phyloP scores from a whole-genome alignment of 1,284 basidiomycete species.

The Leucoagaricus sp. region DNA sequence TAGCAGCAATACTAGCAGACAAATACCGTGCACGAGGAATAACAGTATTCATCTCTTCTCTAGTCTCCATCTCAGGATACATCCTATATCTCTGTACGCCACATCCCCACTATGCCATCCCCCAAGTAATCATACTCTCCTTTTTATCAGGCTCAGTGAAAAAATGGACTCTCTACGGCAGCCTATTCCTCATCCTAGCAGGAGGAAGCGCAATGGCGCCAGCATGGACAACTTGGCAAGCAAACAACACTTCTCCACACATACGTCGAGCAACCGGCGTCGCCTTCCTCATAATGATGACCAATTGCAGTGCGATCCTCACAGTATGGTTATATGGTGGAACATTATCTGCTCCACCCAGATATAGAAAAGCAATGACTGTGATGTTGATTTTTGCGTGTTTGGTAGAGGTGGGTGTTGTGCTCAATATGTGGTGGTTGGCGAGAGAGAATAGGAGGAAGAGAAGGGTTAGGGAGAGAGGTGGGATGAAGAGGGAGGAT shows the following conservation, averaged over 20 bases:
- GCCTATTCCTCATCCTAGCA: background rate
- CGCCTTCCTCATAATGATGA: slow-evolving; percentile 44
- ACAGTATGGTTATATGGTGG: slow-evolving; percentile 50
- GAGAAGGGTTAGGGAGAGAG: background rate
- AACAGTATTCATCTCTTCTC: slow-evolving; percentile 5
- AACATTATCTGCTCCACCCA: slow-evolving; percentile 35
- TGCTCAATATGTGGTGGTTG: slow-evolving; percentile 30
- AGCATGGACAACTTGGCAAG: background rate
- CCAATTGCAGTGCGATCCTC: slow-evolving; percentile 53
- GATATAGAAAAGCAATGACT: slow-evolving; percentile 35
- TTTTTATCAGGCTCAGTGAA: background rate
- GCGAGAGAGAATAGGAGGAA: slow-evolving; percentile 23
- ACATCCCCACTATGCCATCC: background rate
- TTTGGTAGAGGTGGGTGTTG: slow-evolving; percentile 27
- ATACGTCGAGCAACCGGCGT: slow-evolving; percentile 34
- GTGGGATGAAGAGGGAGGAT: slow-evolving; percentile 17
- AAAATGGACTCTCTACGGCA: slow-evolving; percentile 1
- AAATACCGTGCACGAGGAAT: slow-evolving; percentile 12
- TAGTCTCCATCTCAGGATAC: slow-evolving; percentile 9
- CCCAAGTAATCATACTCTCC: background rate
- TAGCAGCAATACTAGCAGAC: slow-evolving; percentile 11
- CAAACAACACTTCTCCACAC: background rate
- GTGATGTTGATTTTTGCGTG: slow-evolving; percentile 30
- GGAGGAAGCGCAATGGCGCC: background rate
- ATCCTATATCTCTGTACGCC: slow-evolving; percentile 10